Conservation (phyloP, 2,329 filamentous ascomycete genomes). For the Monosporascus sp. region DNA sequence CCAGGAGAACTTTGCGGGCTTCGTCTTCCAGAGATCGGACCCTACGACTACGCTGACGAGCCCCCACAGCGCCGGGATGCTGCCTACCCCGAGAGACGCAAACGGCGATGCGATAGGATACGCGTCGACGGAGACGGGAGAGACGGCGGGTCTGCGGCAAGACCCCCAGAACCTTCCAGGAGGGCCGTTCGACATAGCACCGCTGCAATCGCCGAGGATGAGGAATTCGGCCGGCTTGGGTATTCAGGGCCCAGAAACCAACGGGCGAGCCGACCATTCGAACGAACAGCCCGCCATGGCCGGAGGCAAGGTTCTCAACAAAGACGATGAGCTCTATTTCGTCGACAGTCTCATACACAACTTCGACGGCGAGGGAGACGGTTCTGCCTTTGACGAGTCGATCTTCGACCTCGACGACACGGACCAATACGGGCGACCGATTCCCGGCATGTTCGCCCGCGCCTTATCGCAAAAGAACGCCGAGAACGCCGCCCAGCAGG, state of each 20-base stretch:
- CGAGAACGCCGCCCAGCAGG: conserved; percentile 18
- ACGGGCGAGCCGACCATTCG: conserved; percentile 10
- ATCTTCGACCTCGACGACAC: conserved; percentile 66
- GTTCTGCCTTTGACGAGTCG: conserved; percentile 62
- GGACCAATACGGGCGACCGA: conserved; percentile 54
- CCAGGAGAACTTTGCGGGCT: conserved; percentile 57
- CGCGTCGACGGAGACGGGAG: conserved; percentile 45
- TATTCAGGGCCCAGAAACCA: conserved; percentile 32
- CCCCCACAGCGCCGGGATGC: conserved; percentile 40
- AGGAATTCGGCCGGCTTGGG: conserved; percentile 33
- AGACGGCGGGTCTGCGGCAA: conserved; percentile 29
- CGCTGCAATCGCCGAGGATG: conserved; percentile 8
- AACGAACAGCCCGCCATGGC: conserved; percentile 8
- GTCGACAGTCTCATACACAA: conserved; percentile 57
- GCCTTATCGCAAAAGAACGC: conserved; percentile 41
- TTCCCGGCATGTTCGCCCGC: conserved; percentile 52
- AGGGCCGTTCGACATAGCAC: conserved; percentile 2
- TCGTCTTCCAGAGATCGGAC: conserved; percentile 51
- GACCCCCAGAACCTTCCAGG: conserved; percentile 5
- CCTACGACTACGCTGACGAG: conserved; percentile 45
- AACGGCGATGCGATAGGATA: conserved; percentile 52
- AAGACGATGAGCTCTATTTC: conserved; percentile 64
- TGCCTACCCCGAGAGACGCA: conserved; percentile 49
- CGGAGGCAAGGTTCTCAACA: conserved; percentile 11
- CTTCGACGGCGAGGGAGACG: conserved; percentile 46